Base-by-base conservation (phyloP, 1,284 basidiomycete species). In the Laetiporus sulphureus region DNA sequence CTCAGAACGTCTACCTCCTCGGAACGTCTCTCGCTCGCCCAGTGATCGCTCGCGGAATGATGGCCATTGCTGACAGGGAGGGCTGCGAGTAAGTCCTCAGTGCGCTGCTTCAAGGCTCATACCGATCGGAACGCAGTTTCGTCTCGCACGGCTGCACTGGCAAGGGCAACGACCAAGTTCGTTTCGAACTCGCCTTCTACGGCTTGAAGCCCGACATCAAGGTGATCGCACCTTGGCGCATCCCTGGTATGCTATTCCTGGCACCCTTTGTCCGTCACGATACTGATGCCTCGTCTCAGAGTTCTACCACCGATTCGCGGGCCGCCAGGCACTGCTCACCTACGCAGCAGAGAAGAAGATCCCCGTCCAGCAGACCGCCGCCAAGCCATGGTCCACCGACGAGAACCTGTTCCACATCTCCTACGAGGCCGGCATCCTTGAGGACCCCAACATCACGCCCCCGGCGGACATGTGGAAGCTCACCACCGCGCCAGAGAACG, bases 321-420 rank as follows among this genome's bases (percentile, higher is more conserved):
- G 96, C 34, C 89, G 95, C 48, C 84, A 90, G 52, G 93, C 91
- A 19, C 83, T 99, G 46, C 83, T 99, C 51, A 77, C 83, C 40
- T 99, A 86, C 59, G 96, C 95, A 32, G 83, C 83, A 18, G 72
- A 90, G 60, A 92, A 94, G 67, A 71, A 79, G 41, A 97, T 99
- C 53, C 92, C 93, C 44, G 94, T 99, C 46, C 77, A 84, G 52
- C 95, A 99, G 71, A 99, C 95, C 45, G 81, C 90, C 32, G 79
- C 93, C 47, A 98, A 99, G 72, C 95, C 96, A 27, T 99, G 96
- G 96, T 98, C 94, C 8, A 99, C 95, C 12, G 92, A 97, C 65
- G 96, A 98, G 71, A 99, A 99, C 72, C 75, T 99, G 43, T 97
- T 96, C 84, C 95, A 99, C 75, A 99, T 98, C 66, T 99, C 94